Evolutionary conservation across 2,329 filamentous ascomycete species (phyloP).

Genomic region (Fusarium scirpi): DNA sequence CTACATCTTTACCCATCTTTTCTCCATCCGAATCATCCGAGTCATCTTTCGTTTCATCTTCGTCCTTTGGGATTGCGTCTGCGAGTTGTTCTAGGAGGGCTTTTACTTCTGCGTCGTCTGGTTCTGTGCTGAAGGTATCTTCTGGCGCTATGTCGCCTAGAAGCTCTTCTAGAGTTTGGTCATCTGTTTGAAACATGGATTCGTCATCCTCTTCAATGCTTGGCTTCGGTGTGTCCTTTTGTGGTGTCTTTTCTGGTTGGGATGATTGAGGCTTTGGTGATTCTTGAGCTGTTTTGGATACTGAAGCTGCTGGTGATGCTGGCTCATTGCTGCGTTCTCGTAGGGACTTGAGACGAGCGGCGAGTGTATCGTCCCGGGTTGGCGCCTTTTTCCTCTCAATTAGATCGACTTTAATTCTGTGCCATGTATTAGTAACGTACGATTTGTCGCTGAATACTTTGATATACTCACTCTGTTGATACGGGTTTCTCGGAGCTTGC

Average conservation of each 20-base stretch:
- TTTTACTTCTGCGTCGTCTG: constrained; percentile 51
- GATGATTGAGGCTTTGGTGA: background rate
- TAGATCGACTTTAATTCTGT: constrained; percentile 51
- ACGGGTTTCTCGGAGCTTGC: constrained; percentile 53
- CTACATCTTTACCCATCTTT: constrained; percentile 58
- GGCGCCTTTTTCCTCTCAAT: constrained; percentile 58
- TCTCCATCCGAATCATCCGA: constrained; percentile 65
- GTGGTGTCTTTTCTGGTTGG: background rate
- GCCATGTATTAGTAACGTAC: background rate
- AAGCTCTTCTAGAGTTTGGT: constrained; percentile 65
- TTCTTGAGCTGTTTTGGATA: constrained; percentile 6
- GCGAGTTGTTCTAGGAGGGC: constrained; percentile 55
- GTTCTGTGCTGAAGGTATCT: constrained; percentile 41
- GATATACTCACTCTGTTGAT: constrained; percentile 54
- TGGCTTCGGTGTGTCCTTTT: background rate
- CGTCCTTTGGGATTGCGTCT: constrained; percentile 49
- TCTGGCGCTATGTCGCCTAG: constrained; percentile 58
- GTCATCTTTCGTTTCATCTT: constrained; percentile 18
- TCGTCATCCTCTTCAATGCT: constrained; percentile 51
- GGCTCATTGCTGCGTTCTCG: constrained; percentile 55
- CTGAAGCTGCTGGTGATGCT: constrained; percentile 34
- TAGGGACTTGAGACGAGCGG: constrained; percentile 64
- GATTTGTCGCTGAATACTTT: background rate
- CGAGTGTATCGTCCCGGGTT: constrained; percentile 64
- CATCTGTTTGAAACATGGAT: constrained; percentile 60